A percentile compares a stretch with the other conserved stretches of the same genome.
These are phyloP conservation scores for Hypericum androsaemum DNA, from an alignment of 345 rosid genomes.

Conservation along the genomic window DNA sequence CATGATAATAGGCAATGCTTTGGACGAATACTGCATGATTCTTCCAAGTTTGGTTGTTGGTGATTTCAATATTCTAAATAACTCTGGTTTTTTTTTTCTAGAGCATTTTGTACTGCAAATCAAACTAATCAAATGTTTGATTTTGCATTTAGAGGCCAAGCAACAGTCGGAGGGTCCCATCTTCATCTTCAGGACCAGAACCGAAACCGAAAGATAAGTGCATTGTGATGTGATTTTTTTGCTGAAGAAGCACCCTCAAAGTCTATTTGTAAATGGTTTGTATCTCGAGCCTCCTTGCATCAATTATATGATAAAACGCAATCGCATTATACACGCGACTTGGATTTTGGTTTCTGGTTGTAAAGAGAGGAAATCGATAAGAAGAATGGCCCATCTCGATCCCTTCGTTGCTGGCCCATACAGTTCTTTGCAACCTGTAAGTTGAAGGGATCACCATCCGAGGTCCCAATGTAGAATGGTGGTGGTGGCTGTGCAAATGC, in stretches of 20 bases:
- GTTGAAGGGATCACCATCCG: too few relatives aligned
- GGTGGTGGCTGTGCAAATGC: too few relatives aligned
- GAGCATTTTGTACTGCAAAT: background rate
- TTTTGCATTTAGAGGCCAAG: conserved; percentile 39
- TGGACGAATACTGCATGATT: too few relatives aligned
- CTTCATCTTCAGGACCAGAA: conserved; percentile 35
- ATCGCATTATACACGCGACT: conserved; percentile 7
- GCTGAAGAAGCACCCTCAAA: conserved; percentile 2
- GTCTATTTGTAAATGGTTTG: conserved; percentile 31
- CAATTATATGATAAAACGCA: conserved; percentile 13
- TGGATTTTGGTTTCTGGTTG: conserved; percentile 14
- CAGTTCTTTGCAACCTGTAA: too few relatives aligned
- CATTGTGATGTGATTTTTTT: conserved; percentile 46
- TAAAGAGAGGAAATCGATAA: conserved; percentile 11
- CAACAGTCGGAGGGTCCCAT: conserved; percentile 31
- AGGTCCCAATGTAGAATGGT: too few relatives aligned
- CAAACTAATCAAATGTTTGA: conserved; percentile 4
- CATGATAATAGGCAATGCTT: too few relatives aligned
- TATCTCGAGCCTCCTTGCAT: conserved; percentile 13
- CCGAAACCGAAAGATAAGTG: conserved; percentile 70
- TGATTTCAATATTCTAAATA: too few relatives aligned
- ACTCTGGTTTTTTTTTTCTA: too few relatives aligned
- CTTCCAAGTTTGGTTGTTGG: too few relatives aligned
- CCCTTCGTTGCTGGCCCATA: too few relatives aligned
- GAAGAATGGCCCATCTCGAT: too few relatives aligned